phyloP scores from a whole-genome alignment of 1,284 basidiomycete genomes.

The Ceratobasidium sp. region DNA sequence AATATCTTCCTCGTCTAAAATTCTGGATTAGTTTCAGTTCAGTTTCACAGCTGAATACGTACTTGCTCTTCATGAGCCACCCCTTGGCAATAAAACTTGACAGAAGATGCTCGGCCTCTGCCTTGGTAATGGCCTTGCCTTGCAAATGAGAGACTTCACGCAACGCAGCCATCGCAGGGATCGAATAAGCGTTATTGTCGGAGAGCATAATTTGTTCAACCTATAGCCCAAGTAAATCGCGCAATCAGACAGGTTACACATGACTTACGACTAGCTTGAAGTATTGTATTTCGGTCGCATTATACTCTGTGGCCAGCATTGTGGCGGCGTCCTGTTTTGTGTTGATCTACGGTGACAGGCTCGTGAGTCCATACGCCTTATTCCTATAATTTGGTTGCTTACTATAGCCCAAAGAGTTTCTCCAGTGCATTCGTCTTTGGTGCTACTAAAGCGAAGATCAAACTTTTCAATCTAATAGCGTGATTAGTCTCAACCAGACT shows the following conservation, averaged over 20 bases:
- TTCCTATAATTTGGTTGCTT: slow-evolving; percentile 43
- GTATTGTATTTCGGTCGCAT: slow-evolving; percentile 74
- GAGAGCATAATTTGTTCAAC: slow-evolving; percentile 87
- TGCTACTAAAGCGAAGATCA: slow-evolving; percentile 70
- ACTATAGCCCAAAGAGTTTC: slow-evolving; percentile 70
- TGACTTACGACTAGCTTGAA: slow-evolving; percentile 76
- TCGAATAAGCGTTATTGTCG: slow-evolving; percentile 71
- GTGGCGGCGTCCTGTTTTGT: slow-evolving; percentile 76
- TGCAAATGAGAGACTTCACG: slow-evolving; percentile 67
- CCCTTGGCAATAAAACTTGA: slow-evolving; percentile 81
- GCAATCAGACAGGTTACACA: neutral
- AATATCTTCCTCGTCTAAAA: slow-evolving; percentile 71
- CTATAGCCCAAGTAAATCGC: slow-evolving; percentile 51
- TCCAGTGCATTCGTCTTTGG: slow-evolving; percentile 69
- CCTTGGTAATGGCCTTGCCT: slow-evolving; percentile 69
- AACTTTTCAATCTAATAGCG: slow-evolving; percentile 63
- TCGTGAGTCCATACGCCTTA: too few relatives aligned
- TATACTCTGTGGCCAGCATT: slow-evolving; percentile 82
- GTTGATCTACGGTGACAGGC: slow-evolving; percentile 63
- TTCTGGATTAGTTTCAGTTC: neutral
- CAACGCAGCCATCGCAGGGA: slow-evolving; percentile 76
- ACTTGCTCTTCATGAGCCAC: slow-evolving; percentile 81
- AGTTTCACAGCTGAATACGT: slow-evolving; percentile 46
- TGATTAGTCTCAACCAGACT: neutral
- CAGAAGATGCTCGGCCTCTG: slow-evolving; percentile 74